phyloP scores from a whole-genome alignment of 768 basidiomycete genomes.

The Cystofilobasidium macerans region DNA sequence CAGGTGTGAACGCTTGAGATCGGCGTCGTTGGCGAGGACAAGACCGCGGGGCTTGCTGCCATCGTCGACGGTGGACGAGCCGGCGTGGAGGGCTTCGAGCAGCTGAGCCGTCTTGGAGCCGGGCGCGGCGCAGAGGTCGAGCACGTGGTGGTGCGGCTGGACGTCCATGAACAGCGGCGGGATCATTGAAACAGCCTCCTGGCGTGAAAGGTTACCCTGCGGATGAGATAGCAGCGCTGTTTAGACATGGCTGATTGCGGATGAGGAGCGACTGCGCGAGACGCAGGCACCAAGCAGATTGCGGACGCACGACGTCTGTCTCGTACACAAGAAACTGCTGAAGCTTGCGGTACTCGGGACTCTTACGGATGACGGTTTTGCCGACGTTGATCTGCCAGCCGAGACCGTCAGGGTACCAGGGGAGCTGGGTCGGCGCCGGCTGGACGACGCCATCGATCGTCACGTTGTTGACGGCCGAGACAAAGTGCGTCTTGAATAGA shows the following conservation, averaged over 20 bases:
- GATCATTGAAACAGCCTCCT: conserved; percentile 99
- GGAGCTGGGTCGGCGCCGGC: conserved; percentile 67
- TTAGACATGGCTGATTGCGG: not conserved
- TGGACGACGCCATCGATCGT: conserved; percentile 55
- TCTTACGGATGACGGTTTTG: conserved; percentile 75
- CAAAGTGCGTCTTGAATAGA: conserved; percentile 63
- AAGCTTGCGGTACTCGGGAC: conserved; percentile 82
- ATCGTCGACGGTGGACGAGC: conserved; percentile 26
- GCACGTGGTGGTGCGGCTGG: conserved; percentile 71
- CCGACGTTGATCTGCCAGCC: conserved; percentile 94
- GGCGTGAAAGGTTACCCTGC: conserved; percentile 87
- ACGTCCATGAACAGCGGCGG: conserved; percentile 90
- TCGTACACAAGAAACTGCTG: conserved; percentile 95
- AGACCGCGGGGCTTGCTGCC: conserved; percentile 62
- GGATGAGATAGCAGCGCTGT: not conserved
- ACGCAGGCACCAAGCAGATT: too few relatives aligned
- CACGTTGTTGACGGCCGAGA: conserved; percentile 43
- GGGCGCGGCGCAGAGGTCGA: conserved; percentile 98
- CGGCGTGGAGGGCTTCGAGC: conserved; percentile 82
- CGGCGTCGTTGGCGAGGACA: conserved; percentile 88
- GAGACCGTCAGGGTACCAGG: conserved; percentile 90
- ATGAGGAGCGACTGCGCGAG: too few relatives aligned
- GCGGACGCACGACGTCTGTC: conserved; percentile 75
- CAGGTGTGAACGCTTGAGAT: conserved; percentile 85
- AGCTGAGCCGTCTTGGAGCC: conserved; percentile 98